Evolutionary conservation across 768 basidiomycete genomes (phyloP).

Genomic region (Paxillus rubicundulus): DNA sequence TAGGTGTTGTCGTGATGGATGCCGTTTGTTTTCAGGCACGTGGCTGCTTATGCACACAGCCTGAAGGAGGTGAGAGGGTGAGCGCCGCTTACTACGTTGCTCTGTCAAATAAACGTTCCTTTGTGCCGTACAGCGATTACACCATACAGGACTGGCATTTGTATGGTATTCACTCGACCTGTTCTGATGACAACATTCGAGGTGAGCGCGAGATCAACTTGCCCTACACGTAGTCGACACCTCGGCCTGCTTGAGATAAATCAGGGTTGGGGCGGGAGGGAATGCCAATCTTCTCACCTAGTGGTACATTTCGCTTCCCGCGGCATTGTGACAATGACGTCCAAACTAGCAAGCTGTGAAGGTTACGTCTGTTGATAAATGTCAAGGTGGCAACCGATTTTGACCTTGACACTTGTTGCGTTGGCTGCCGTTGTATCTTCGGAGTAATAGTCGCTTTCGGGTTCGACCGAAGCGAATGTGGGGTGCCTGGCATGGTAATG

Average conservation of each 20-base stretch:
- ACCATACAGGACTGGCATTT: conserved; percentile 25
- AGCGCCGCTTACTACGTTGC: too few species aligned
- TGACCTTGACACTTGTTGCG: too few species aligned
- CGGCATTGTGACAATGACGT: conserved; percentile 16
- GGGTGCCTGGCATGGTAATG: too few species aligned
- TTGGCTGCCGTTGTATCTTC: background rate
- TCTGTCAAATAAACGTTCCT: too few species aligned
- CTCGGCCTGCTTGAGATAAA: background rate
- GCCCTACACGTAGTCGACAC: background rate
- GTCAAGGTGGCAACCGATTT: too few species aligned
- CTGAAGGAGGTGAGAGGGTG: too few species aligned
- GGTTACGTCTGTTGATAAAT: background rate
- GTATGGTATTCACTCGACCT: too few species aligned
- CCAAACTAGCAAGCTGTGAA: conserved; percentile 3
- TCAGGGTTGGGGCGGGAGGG: conserved; percentile 18
- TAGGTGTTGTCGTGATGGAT: background rate
- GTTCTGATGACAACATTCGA: conserved; percentile 6
- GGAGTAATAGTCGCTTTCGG: background rate
- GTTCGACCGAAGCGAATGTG: background rate
- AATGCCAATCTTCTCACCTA: conserved; percentile 17
- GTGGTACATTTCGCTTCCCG: conserved; percentile 21
- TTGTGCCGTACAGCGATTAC: conserved; percentile 18
- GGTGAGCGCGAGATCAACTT: background rate
- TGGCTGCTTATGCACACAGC: too few species aligned
- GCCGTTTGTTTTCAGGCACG: background rate